phyloP scores from a whole-genome alignment of 257 asterid genomes.

The Primulina eburnea region DNA sequence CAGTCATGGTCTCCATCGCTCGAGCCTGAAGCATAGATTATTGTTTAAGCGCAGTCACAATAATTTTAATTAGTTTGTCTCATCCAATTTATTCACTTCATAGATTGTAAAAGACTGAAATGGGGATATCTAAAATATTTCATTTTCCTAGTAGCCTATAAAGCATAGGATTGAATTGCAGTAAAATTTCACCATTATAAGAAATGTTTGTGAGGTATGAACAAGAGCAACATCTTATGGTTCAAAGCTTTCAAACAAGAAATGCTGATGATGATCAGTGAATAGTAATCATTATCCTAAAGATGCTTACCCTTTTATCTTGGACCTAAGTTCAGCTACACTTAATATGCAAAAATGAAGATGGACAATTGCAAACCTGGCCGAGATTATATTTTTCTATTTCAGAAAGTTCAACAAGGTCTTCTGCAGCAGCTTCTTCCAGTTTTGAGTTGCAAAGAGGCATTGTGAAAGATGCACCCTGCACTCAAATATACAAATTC shows the following conservation, averaged over 20 bases:
- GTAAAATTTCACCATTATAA: neutral
- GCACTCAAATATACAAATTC: constrained; percentile 28
- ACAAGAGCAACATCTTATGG: constrained; percentile 9
- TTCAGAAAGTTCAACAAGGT: constrained; percentile 76
- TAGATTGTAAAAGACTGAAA: neutral
- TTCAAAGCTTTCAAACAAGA: neutral
- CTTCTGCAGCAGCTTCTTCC: constrained; percentile 78
- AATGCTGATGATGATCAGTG: neutral
- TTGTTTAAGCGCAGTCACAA: constrained; percentile 20
- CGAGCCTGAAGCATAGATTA: constrained; percentile 48
- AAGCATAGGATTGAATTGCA: constrained; percentile 1
- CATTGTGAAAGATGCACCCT: constrained; percentile 85
- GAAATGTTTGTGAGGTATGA: neutral
- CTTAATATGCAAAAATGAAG: constrained; percentile 5
- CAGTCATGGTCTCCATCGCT: constrained; percentile 40
- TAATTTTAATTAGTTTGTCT: constrained; percentile 2
- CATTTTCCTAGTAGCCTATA: constrained; percentile 8
- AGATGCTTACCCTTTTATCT: constrained; percentile 18
- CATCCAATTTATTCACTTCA: constrained; percentile 9
- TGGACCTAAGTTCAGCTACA: constrained; percentile 19
- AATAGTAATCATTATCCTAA: constrained; percentile 2
- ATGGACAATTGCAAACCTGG: constrained; percentile 49
- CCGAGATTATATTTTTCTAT: constrained; percentile 68
- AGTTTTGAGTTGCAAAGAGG: constrained; percentile 74
- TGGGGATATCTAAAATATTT: constrained; percentile 11